A percentile compares a stretch with the other conserved stretches of the same genome.
Evolutionary conservation across 1,284 basidiomycete species (phyloP).

Genomic region (Cerioporus squamosus): DNA sequence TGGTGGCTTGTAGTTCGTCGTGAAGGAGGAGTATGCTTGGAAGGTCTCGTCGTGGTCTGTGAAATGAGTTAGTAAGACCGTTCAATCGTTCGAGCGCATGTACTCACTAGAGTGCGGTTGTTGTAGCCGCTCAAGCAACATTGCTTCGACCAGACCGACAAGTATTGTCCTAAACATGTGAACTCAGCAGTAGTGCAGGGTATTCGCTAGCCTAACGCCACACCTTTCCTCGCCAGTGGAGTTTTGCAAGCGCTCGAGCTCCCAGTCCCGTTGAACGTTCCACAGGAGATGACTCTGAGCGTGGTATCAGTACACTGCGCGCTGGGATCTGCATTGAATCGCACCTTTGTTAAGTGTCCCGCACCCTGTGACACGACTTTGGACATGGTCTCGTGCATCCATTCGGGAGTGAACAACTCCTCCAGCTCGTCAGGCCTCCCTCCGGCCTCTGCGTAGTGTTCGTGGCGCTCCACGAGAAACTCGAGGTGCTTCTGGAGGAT

Average conservation of each 20-base stretch:
- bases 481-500: conserved; percentile 73
- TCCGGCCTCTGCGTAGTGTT: conserved; percentile 48
- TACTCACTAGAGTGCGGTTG: conserved; percentile 72
- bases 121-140: conserved; percentile 61
- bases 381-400: conserved; percentile 60
- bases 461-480: conserved; percentile 64
- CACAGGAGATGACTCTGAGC: conserved; percentile 73
- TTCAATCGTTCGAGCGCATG: background rate
- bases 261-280: conserved; percentile 78
- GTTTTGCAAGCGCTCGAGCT: conserved; percentile 61
- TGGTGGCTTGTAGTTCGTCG: conserved; percentile 75
- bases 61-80: background rate
- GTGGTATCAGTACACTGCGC: background rate
- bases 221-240: conserved; percentile 53
- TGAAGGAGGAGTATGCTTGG: conserved; percentile 86
- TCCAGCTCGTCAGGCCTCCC: conserved; percentile 51
- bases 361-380: conserved; percentile 62
- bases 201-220: conserved; percentile 5
- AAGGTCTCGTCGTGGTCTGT: conserved; percentile 78
- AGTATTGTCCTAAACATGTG: conserved; percentile 38
- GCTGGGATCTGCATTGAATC: background rate
- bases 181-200: background rate
- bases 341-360: conserved; percentile 64
- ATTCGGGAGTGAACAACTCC: conserved; percentile 59
- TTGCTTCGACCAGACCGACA: conserved; percentile 49